A percentile compares a stretch with the other conserved stretches of the same genome.
Conservation (phyloP, 371 early-diverging fungal species). For the Conidiobolus incongruus region DNA sequence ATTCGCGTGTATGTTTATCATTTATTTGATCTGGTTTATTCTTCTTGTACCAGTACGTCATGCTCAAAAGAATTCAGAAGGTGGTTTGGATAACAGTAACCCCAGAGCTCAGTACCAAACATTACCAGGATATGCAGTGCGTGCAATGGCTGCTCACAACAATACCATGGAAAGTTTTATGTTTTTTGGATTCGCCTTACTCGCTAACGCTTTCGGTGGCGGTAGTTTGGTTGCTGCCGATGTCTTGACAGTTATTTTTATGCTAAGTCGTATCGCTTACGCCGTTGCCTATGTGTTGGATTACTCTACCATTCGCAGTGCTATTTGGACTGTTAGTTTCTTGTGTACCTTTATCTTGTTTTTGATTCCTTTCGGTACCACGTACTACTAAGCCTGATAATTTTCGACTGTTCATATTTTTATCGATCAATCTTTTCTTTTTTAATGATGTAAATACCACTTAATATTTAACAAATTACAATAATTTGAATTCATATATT, state of each 20-base stretch:
- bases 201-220: neutral
- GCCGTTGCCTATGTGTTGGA: neutral
- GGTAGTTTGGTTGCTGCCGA: neutral
- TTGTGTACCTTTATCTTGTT: neutral
- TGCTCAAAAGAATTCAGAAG: neutral
- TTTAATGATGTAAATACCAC: too few species aligned
- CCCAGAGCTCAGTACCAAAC: neutral
- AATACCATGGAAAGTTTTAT: constrained; percentile 3
- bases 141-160: constrained; percentile 2
- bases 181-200: neutral
- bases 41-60: neutral
- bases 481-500: too few species aligned
- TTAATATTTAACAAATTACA: too few species aligned
- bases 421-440: too few species aligned
- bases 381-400: too few species aligned
- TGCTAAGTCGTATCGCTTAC: neutral
- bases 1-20: neutral
- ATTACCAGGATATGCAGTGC: neutral
- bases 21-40: neutral
- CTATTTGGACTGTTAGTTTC: neutral
- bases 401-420: too few species aligned
- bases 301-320: neutral
- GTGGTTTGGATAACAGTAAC: neutral
- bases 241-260: neutral
- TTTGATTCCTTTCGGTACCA: neutral